Base-by-base conservation (phyloP, 257 asterid species). In the Salvia hispanica region DNA sequence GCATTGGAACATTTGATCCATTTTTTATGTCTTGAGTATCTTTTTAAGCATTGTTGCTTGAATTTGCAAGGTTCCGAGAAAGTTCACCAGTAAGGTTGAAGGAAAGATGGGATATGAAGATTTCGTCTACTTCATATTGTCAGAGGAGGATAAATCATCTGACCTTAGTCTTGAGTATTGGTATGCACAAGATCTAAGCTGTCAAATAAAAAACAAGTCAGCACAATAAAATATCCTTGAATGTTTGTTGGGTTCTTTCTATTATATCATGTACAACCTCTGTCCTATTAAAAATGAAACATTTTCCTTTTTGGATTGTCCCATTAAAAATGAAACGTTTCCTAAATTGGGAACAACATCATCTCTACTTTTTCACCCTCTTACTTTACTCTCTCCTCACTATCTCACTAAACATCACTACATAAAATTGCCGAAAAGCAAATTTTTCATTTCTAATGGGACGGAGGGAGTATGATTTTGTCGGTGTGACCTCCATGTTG, bases 41-140 rank as follows among this genome's bases (percentile, higher is more conserved):
- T 70, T 58, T 56, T 63, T 69, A 37, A 68, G 65, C 59, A 42
- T 63, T 77, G 62, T 52, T 65, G 50, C 58, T 72, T 81, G 69
- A 60, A 53, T 60, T 62, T 82, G 75, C 56, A 72, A 94, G 99
- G 95, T 94, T 56, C 91, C 97, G 33, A 84, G 97, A 87, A 91
- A 87, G 88, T 94, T 94, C 93, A 88, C 97, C 61, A 81, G 97
- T 78, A 94, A 88, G 84, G 96, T 88, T 81, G 97, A 94, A 78
- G 97, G 99, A 69, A 94, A 91, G 89, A 94, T 94, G 99, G 97
- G 96, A 58, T 94, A 94, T 79, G 99, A 94, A 88, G 97, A 94
- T 81, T 94, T 94, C 53, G 96, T 91, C 54, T 88, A 94, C 74
- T 94, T 94, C 86, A 94, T 94, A 73, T 83, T 94, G 86, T 91